Evolutionary conservation across 1,284 basidiomycete species (phyloP).

Genomic region (Tilletia caries): DNA sequence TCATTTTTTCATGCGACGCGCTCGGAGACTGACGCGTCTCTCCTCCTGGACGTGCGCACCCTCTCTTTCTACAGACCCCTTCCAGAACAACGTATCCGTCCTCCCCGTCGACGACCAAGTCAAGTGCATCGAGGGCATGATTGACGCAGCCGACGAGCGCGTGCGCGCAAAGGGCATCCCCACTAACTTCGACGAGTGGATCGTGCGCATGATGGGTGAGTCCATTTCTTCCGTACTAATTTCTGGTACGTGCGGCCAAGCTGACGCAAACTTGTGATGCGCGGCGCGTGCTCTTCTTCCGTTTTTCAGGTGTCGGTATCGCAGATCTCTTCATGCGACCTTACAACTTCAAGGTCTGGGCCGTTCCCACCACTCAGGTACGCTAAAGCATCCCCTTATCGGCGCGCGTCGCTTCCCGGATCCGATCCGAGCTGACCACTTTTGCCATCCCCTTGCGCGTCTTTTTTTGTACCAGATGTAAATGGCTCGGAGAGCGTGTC

Average conservation of each 20-base stretch:
- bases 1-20: too few species aligned
- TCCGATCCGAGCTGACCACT: neutral
- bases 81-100: constrained; percentile 60
- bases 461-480: constrained; percentile 58
- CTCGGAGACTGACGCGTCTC: neutral
- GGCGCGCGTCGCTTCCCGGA: too few species aligned
- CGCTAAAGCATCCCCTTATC: too few species aligned
- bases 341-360: constrained; percentile 63
- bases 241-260: neutral
- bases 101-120: constrained; percentile 59
- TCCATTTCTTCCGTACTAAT: neutral
- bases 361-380: constrained; percentile 57
- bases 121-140: constrained; percentile 59
- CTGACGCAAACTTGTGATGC: neutral
- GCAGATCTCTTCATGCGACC: constrained; percentile 61
- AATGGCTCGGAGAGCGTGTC: constrained; percentile 62
- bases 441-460: neutral
- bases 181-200: constrained; percentile 59
- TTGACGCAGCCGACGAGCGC: constrained; percentile 55
- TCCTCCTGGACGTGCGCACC: too few species aligned
- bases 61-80: constrained; percentile 36
- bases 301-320: constrained; percentile 51
- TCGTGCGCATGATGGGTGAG: constrained; percentile 58
- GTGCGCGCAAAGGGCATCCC: constrained; percentile 53
- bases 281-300: neutral